Percentiles rank a stretch among this genome's conserved stretches.
phyloP scores from a whole-genome alignment of 129 eudicot genomes.

The Chrysanthemum lavandulifolium region DNA sequence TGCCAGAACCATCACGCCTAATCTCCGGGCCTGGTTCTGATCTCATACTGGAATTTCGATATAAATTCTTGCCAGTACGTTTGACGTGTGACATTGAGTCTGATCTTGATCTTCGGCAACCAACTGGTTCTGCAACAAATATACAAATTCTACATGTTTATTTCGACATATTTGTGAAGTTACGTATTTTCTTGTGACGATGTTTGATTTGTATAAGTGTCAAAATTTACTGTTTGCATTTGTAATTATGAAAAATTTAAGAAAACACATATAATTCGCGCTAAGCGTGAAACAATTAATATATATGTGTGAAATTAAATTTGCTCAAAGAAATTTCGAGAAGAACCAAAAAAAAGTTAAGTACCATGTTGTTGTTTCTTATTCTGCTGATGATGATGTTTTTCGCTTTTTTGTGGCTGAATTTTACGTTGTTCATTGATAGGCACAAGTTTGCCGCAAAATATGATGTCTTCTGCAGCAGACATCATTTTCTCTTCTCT shows the following conservation, averaged over 20 bases:
- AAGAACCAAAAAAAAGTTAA: not conserved
- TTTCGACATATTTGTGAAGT: not conserved
- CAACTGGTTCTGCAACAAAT: conserved; percentile 13
- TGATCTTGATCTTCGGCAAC: conserved; percentile 37
- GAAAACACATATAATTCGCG: not conserved
- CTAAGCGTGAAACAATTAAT: not conserved
- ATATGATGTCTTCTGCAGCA: conserved; percentile 76
- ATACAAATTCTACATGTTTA: not conserved
- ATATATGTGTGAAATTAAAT: not conserved
- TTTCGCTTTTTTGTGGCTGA: not conserved
- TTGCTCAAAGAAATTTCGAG: not conserved
- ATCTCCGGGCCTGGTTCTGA: conserved; percentile 32
- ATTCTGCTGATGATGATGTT: not conserved
- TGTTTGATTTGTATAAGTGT: not conserved
- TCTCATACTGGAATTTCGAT: conserved; percentile 44
- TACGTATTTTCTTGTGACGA: not conserved
- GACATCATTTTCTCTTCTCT: conserved; percentile 36
- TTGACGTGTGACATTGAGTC: conserved; percentile 43
- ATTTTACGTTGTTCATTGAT: conserved; percentile 26
- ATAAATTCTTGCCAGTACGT: conserved; percentile 18
- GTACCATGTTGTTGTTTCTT: conserved; percentile 8
- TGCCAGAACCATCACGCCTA: conserved; percentile 29
- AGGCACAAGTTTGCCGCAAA: conserved; percentile 65
- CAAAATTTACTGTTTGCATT: not conserved
- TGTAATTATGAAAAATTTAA: not conserved